Evolutionary conservation across 345 rosid genomes (phyloP), one percentile per base, ranked within the genome.

Genomic region (Hevea brasiliensis): DNA sequence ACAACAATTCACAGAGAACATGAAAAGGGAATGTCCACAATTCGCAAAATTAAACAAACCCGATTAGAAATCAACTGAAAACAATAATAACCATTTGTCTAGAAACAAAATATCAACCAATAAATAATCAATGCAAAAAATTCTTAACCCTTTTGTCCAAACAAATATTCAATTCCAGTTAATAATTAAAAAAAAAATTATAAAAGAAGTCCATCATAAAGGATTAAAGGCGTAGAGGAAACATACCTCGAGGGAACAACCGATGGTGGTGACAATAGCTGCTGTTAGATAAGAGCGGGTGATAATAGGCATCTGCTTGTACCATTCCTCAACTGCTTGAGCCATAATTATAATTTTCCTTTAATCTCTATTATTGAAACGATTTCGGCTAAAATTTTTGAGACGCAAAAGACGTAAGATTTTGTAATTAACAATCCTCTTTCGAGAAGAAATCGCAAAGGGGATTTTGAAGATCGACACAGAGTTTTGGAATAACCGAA

Each of bases 241-340:
- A 41, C 60, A 64, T 83, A 93, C 99, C 61, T 96, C 99, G 53
- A 96, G 95, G 2, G 99, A 91, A 79, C 99, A 96, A 37, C 99
- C 98, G 64, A 93, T 90, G 35, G 96, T 93, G 86, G 96, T 90
- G 72, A 90, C 87, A 72, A 96, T 76, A 57, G 95, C 93, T 27
- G 98, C 98, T 1, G 98, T 96, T 78, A 96, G 96, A 79, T 96
- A 96, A 0, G 97, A 89, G 41, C 99, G 99, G 72, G 99, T 96
- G 73, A 96, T 90, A 35, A 93, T 80, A 6, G 99, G 99, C 99
- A 96, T 93, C 91, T 96, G 98, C 80, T 86, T 91, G 72, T 93
- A 96, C 99, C 99, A 96, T 81, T 96, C 99, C 76, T 96, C 99
- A 44, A 93, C 93, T 29, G 95, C 99, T 59, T 93, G 98, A 70